Evolutionary conservation across 1,284 basidiomycete species (phyloP), one percentile per base, ranked within the genome.

Genomic region (Abortiporus biennis): DNA sequence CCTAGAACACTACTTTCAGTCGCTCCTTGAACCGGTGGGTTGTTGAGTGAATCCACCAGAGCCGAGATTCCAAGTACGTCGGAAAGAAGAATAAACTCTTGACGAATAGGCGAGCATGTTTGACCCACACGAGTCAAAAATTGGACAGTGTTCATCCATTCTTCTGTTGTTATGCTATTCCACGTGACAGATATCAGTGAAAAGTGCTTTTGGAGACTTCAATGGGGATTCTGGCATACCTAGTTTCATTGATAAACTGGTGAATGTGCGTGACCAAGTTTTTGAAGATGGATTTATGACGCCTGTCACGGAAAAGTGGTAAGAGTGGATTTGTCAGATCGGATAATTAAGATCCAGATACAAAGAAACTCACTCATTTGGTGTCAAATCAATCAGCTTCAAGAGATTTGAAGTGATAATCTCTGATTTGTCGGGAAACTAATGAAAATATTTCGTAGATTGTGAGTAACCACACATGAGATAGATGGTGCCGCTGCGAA

Each of bases 21-120:
- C 8, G 79, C 83, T 4, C 71, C 72, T 2, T 72, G 69, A 2
- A 75, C 68, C 36, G 75, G 76, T 3, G 83, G 80, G 56, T 92
- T 83, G 65, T 90, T 91, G 52, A 90, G 59, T 9, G 76, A 65
- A 53, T 92, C 86, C 5, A 93, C 82, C 40, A 92, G 52, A 0
- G 83, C 76, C 0, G 87, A 90, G 1, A 89, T 73, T 6, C 91
- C 90, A 1, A 92, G 65, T 0, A 78, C 69, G 56, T 91, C 89
- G 0, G 85, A 90, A 11, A 92, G 70, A 2, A 92, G 75, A 53
- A 92, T 89, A 57, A 87, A 87, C 57, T 93, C 90, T 66, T 90
- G 87, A 23, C 87, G 80, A 37, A 85, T 59, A 20, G 78, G 73
- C 0, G 80, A 78, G 62, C 80, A 87, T 47, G 63, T 86, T 64